Conservation (phyloP, 352 stramenopile genomes). For the Phytophthora foliorum region DNA sequence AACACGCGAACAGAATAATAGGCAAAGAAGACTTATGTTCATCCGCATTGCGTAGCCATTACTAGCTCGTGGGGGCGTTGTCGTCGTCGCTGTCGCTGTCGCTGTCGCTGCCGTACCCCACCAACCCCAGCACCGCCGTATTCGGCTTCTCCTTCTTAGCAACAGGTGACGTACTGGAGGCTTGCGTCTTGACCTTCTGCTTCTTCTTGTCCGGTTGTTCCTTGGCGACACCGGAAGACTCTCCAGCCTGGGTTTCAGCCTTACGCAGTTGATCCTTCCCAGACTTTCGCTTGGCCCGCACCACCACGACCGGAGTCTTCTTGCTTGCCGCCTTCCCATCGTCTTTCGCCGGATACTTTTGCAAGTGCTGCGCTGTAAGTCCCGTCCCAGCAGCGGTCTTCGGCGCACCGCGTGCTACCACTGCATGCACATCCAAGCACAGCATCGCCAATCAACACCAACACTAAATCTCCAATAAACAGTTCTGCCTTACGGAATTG, state of each 20-base stretch:
- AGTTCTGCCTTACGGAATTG: constrained; percentile 61
- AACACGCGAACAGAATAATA: constrained; percentile 2
- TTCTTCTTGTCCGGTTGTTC: constrained; percentile 30
- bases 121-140: constrained; percentile 38
- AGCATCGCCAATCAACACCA: constrained; percentile 6
- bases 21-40: background rate
- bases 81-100: constrained; percentile 73
- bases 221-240: constrained; percentile 15
- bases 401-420: constrained; percentile 63
- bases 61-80: constrained; percentile 20
- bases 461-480: background rate
- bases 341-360: constrained; percentile 44
- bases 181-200: constrained; percentile 24
- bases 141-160: constrained; percentile 23
- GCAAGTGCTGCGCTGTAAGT: constrained; percentile 42
- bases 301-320: constrained; percentile 48
- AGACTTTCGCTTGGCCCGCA: constrained; percentile 69
- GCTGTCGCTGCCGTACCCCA: constrained; percentile 80
- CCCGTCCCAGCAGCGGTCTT: constrained; percentile 26
- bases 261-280: constrained; percentile 34
- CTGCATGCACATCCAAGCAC: constrained; percentile 27
- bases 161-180: background rate
- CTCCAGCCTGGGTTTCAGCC: constrained; percentile 21
- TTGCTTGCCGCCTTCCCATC: constrained; percentile 35
- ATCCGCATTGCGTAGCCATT: background rate